Conservation (phyloP, 306 rosid species). For the Hippophae tibetana region DNA sequence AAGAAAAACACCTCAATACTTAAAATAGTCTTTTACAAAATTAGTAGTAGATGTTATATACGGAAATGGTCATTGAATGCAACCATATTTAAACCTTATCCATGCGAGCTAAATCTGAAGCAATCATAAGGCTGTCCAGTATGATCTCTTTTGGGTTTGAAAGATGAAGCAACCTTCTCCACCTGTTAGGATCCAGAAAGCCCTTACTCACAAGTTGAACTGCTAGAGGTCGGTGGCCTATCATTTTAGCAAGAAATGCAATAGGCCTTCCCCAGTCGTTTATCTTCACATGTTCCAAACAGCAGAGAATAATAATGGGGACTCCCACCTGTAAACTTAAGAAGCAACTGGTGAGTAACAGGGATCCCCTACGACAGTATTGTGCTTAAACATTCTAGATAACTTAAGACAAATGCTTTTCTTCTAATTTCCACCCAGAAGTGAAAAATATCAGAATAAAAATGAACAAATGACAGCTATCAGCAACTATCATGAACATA, state of each 20-base stretch:
- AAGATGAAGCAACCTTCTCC: conserved; percentile 60
- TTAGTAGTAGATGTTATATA: neutral
- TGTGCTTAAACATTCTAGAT: too few relatives aligned
- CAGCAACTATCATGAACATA: too few relatives aligned
- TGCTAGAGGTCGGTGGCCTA: conserved; percentile 66
- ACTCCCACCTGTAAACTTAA: conserved; percentile 68
- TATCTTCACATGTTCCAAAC: conserved; percentile 62
- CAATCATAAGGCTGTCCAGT: conserved; percentile 71
- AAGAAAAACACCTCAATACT: too few relatives aligned
- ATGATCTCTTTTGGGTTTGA: conserved; percentile 61
- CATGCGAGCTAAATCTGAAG: conserved; percentile 97
- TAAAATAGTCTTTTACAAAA: too few relatives aligned
- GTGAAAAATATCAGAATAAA: too few relatives aligned
- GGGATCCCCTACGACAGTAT: neutral
- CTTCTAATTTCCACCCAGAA: too few relatives aligned
- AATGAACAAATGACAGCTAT: too few relatives aligned
- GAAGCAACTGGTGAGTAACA: conserved; percentile 22
- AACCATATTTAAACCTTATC: conserved; percentile 60
- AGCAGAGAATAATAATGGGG: conserved; percentile 53
- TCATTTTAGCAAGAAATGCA: conserved; percentile 93
- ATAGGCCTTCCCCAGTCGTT: conserved; percentile 71
- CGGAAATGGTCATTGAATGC: conserved; percentile 8
- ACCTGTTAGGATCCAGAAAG: conserved; percentile 61
- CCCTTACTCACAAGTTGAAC: conserved; percentile 76
- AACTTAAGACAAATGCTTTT: too few relatives aligned